Conservation (phyloP, 139 green algal genomes). For the Tetradesmus obliquus region DNA sequence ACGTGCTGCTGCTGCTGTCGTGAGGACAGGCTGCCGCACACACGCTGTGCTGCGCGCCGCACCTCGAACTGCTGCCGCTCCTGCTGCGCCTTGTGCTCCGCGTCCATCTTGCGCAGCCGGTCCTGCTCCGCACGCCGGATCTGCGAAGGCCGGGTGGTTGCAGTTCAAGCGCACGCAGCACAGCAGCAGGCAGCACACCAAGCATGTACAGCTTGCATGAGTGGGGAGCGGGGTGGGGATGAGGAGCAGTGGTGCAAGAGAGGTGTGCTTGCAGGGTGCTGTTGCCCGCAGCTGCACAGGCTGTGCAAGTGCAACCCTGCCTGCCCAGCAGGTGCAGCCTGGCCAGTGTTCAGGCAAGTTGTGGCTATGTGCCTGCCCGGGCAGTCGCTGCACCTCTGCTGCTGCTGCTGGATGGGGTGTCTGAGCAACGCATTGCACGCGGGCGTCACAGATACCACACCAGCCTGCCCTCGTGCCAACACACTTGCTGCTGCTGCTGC, state of each 20-base stretch:
- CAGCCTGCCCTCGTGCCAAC: too few species aligned
- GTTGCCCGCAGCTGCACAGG: too few species aligned
- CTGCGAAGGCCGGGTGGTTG: constrained; percentile 43
- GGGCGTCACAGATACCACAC: too few species aligned
- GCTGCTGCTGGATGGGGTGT: background rate
- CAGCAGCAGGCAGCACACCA: background rate
- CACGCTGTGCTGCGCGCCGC: background rate
- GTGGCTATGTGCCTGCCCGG: too few species aligned
- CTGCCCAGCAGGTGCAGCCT: too few species aligned
- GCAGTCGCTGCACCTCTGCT: too few species aligned
- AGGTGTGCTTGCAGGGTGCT: too few species aligned
- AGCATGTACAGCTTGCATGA: background rate
- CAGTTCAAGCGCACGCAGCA: background rate
- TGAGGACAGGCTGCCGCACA: background rate
- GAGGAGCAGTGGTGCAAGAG: too few species aligned
- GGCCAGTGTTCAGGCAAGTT: too few species aligned
- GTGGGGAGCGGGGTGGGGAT: too few species aligned
- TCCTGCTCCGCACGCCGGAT: constrained; percentile 75
- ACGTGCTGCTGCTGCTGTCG: background rate
- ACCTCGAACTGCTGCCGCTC: constrained; percentile 48
- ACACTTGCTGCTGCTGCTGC: background rate
- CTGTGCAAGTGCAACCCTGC: too few species aligned
- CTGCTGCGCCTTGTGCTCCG: constrained; percentile 44
- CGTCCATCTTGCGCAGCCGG: constrained; percentile 65
- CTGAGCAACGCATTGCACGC: background rate